These are phyloP conservation scores for Blastobotrys illinoisensis DNA, from an alignment of 1,139 yeast genomes.

Conservation along the genomic window DNA sequence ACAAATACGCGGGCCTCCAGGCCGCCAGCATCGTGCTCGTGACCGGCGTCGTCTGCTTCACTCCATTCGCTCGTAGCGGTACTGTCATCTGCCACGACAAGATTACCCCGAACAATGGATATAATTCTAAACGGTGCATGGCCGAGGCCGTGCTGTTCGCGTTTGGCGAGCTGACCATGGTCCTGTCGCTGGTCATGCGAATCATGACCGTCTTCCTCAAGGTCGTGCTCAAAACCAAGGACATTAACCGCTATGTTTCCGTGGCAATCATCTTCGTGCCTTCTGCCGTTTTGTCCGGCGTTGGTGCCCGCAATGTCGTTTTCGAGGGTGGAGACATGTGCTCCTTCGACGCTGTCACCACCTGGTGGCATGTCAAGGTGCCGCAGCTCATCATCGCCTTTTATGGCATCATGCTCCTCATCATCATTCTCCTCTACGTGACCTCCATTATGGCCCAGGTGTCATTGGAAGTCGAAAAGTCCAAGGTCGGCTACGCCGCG, in stretches of 20 bases:
- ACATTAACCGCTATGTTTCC: background rate
- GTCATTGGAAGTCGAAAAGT: slow-evolving; percentile 4
- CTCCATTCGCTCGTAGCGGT: background rate
- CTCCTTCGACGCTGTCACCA: background rate
- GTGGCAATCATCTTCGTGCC: slow-evolving; percentile 9
- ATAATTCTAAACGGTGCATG: slow-evolving; percentile 12
- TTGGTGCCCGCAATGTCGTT: slow-evolving; percentile 8
- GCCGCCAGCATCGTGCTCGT: slow-evolving; percentile 15
- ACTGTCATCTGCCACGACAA: slow-evolving; percentile 5
- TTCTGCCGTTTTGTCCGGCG: slow-evolving; percentile 15
- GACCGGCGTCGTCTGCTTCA: background rate
- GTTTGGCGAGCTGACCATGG: slow-evolving; percentile 15
- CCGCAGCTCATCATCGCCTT: slow-evolving; percentile 10
- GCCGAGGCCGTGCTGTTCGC: slow-evolving; percentile 17
- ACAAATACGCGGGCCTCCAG: slow-evolving; percentile 19
- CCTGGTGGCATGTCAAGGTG: slow-evolving; percentile 3
- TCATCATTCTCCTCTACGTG: slow-evolving; percentile 11
- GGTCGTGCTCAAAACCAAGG: background rate
- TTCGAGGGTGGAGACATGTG: slow-evolving; percentile 10
- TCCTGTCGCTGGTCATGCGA: slow-evolving; percentile 4
- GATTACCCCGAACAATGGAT: slow-evolving; percentile 11
- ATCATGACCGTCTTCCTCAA: background rate
- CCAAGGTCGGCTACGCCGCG: background rate
- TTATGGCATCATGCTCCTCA: slow-evolving; percentile 11
- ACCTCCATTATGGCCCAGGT: slow-evolving; percentile 8